A percentile compares a stretch with the other conserved stretches of the same genome.
These are phyloP conservation scores for Aspergillus sparsus DNA, from an alignment of 495 filamentous ascomycete genomes.

Conservation along the genomic window DNA sequence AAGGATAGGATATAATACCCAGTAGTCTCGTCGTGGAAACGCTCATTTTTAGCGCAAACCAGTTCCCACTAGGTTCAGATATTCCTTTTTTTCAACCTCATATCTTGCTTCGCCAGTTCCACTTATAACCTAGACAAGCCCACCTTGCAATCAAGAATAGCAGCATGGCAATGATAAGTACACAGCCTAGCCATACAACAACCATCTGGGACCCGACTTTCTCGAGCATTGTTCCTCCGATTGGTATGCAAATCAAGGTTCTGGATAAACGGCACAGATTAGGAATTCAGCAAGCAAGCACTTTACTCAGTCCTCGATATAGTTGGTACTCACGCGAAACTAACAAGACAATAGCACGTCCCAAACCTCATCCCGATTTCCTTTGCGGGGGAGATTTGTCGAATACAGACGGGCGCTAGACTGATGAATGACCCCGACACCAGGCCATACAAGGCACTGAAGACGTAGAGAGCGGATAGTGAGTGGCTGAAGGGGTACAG, in stretches of 20 bases:
- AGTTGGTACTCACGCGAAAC: conserved; percentile 57
- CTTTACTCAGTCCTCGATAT: too few species aligned
- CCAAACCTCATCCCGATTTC: conserved; percentile 68
- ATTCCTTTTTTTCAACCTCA: too few species aligned
- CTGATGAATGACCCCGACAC: conserved; percentile 62
- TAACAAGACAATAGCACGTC: conserved; percentile 65
- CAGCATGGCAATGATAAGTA: conserved; percentile 39
- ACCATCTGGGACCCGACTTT: conserved; percentile 38
- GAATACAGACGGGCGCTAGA: conserved; percentile 63
- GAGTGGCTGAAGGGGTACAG: conserved; percentile 60
- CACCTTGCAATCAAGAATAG: conserved; percentile 49
- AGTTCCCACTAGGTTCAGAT: too few species aligned
- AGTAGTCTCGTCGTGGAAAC: too few species aligned
- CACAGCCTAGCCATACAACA: conserved; percentile 39
- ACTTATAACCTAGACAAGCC: conserved; percentile 51
- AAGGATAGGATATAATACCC: too few species aligned
- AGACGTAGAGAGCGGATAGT: conserved; percentile 50
- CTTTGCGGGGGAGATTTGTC: conserved; percentile 61
- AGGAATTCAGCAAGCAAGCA: too few species aligned
- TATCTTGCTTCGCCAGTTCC: conserved; percentile 45
- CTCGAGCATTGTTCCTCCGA: conserved; percentile 46
- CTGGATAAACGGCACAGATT: conserved; percentile 14
- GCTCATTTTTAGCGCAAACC: too few species aligned
- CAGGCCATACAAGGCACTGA: conserved; percentile 63
- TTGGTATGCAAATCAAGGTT: conserved; percentile 42